A percentile compares a stretch with the other conserved stretches of the same genome.
These are phyloP conservation scores for Penicillium subrubescens DNA, from an alignment of 495 filamentous ascomycete genomes.

Conservation along the genomic window DNA sequence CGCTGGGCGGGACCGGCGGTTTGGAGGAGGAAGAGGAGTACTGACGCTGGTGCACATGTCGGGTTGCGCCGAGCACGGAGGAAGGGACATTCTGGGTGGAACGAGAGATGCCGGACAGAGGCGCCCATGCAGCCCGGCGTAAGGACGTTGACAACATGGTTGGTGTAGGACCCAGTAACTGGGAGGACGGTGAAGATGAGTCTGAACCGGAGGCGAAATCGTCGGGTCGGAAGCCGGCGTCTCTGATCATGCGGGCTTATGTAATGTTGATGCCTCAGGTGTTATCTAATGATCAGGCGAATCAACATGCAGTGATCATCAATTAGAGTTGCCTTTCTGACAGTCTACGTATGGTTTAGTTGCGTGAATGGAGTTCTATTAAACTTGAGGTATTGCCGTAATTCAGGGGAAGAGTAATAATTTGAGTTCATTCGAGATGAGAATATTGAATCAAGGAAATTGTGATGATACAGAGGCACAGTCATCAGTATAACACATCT, in stretches of 20 bases:
- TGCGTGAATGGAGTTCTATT: not conserved
- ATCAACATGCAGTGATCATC: not conserved
- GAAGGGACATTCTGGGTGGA: constrained; percentile 35
- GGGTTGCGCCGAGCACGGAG: constrained; percentile 35
- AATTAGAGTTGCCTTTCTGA: not conserved
- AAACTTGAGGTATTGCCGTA: not conserved
- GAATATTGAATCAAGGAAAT: constrained; percentile 10
- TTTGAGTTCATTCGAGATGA: constrained; percentile 15
- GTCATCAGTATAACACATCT: constrained; percentile 30
- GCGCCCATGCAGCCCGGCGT: constrained; percentile 49
- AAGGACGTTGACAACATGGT: constrained; percentile 55
- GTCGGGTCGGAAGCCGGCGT: constrained; percentile 39
- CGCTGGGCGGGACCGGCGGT: constrained; percentile 46
- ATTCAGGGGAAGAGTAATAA: constrained; percentile 6
- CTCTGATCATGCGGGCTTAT: constrained; percentile 47
- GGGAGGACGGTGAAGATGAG: constrained; percentile 31
- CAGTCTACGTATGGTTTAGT: not conserved
- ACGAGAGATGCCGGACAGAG: constrained; percentile 42
- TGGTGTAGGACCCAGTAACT: constrained; percentile 30
- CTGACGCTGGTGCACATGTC: constrained; percentile 52
- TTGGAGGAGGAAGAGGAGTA: constrained; percentile 58
- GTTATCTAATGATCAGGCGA: not conserved
- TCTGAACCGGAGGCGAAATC: constrained; percentile 46
- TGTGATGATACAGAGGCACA: constrained; percentile 29
- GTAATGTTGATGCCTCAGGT: constrained; percentile 34